phyloP scores from a whole-genome alignment of 2,329 filamentous ascomycete genomes.

The Aphanocladium album region DNA sequence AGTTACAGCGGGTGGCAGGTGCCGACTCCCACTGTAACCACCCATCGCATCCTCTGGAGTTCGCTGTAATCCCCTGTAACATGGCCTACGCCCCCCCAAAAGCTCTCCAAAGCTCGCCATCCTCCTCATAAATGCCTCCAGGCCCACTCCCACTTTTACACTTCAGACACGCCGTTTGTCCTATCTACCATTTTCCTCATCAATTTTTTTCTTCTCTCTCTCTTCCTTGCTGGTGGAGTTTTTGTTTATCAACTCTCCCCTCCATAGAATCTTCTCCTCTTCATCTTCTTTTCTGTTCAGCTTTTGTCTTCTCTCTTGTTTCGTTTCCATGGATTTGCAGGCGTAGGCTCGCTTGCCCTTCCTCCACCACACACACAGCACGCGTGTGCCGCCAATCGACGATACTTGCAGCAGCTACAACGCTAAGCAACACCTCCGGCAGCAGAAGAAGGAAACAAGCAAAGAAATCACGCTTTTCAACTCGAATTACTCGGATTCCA shows the following conservation, averaged over 20 bases:
- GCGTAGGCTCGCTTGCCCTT: conserved; percentile 2
- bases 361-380: too few relatives aligned
- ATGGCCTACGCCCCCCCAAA: background rate
- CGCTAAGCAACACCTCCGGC: background rate
- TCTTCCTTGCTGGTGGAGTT: background rate
- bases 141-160: conserved; percentile 11
- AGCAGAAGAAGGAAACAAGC: background rate
- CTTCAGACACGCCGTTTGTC: conserved; percentile 6
- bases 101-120: background rate
- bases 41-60: background rate
- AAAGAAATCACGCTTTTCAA: background rate
- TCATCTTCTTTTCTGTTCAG: background rate
- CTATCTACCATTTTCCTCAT: background rate
- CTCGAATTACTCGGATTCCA: background rate
- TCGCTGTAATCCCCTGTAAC: background rate
- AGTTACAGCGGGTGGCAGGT: background rate
- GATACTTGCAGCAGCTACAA: background rate
- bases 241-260: conserved; percentile 7
- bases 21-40: background rate
- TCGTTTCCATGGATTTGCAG: conserved; percentile 5
- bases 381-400: background rate
- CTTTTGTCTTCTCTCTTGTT: background rate
- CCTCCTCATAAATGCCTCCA: conserved; percentile 11
- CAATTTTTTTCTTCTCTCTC: background rate
- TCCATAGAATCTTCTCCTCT: background rate